Evolutionary conservation across 2,329 filamentous ascomycete genomes (phyloP).

Genomic region (Byssochlamys sp.): DNA sequence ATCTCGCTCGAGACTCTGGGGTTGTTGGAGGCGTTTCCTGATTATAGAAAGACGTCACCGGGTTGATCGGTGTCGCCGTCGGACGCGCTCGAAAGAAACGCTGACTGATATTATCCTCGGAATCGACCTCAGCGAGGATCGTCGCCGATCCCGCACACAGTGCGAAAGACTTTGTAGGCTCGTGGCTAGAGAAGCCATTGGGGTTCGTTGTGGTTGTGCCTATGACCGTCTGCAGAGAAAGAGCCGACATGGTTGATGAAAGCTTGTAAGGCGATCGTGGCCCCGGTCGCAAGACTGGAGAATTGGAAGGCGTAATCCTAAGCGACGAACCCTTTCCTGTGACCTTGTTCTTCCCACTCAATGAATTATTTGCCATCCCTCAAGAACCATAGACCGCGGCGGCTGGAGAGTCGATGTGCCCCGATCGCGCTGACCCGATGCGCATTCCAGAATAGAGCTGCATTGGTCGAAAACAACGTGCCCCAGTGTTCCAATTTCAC

Average conservation of each 20-base stretch:
- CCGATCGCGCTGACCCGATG: conserved; percentile 13
- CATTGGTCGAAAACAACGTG: conserved; percentile 14
- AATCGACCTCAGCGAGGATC: conserved; percentile 74
- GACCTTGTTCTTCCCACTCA: conserved; percentile 27
- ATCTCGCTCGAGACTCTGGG: conserved; percentile 49
- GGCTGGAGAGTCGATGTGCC: conserved; percentile 19
- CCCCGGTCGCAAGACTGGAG: conserved; percentile 56
- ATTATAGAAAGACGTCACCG: conserved; percentile 44
- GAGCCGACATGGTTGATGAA: conserved; percentile 33
- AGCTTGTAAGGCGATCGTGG: conserved; percentile 53
- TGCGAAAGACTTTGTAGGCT: conserved; percentile 62
- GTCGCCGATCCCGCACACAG: conserved; percentile 88
- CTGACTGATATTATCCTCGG: conserved; percentile 56
- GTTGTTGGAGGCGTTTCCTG: conserved; percentile 49
- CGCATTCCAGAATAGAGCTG: conserved; percentile 18
- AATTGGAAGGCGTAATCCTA: conserved; percentile 67
- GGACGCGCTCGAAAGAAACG: conserved; percentile 86
- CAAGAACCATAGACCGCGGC: conserved; percentile 10
- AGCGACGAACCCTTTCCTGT: conserved; percentile 33
- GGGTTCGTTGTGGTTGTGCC: conserved; percentile 79
- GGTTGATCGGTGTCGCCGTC: conserved; percentile 56
- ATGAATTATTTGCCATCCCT: conserved; percentile 30
- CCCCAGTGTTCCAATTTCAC: not conserved
- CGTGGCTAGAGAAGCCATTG: conserved; percentile 74
- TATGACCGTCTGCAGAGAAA: conserved; percentile 74